These are phyloP conservation scores for Lenwebbia sp. DNA, from an alignment of 345 rosid genomes.

Conservation along the genomic window DNA sequence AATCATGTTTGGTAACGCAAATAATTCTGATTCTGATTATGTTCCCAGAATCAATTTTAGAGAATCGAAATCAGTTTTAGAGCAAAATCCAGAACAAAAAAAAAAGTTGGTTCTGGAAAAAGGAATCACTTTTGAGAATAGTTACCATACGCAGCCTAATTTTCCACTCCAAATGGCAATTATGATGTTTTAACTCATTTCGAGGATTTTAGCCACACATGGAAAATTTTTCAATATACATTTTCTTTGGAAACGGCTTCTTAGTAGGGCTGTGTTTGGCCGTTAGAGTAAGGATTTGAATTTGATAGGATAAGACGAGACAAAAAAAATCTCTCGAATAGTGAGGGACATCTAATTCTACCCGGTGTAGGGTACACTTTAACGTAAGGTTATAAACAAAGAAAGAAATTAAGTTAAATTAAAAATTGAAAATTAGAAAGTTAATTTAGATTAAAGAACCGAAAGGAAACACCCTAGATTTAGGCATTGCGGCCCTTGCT, in stretches of 20 bases:
- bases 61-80: too few species aligned
- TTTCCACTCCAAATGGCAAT: not conserved
- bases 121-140: too few species aligned
- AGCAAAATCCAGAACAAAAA: too few species aligned
- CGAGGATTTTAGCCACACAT: not conserved
- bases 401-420: not conserved
- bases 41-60: too few species aligned
- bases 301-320: not conserved
- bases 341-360: not conserved
- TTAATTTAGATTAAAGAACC: not conserved
- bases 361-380: not conserved
- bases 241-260: not conserved
- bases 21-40: too few species aligned
- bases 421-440: not conserved
- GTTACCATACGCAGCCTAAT: too few species aligned
- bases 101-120: too few species aligned
- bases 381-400: not conserved
- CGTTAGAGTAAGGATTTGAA: not conserved
- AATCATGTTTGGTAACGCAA: too few species aligned
- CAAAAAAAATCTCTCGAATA: not conserved
- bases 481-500: not conserved
- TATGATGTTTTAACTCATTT: not conserved
- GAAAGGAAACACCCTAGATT: not conserved
- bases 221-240: not conserved
- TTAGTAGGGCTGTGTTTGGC: not conserved